phyloP scores from a whole-genome alignment of 225 moss, liverwort and hornwort species.

The Sphagnum contortum region DNA sequence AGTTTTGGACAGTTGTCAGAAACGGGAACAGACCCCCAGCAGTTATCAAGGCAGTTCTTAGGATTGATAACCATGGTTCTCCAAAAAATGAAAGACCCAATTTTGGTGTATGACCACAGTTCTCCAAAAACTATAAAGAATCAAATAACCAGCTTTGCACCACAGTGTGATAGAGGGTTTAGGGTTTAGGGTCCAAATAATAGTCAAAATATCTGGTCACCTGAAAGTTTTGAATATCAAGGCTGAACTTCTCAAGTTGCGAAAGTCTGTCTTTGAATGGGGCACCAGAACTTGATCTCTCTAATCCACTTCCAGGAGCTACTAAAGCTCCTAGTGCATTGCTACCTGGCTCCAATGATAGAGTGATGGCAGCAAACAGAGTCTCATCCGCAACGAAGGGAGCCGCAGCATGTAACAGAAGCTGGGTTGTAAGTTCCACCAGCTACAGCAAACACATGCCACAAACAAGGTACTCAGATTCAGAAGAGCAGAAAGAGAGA shows the following conservation, averaged over 20 bases:
- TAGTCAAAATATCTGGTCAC: constrained; percentile 15
- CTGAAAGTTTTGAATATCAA: constrained; percentile 87
- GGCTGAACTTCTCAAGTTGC: constrained; percentile 82
- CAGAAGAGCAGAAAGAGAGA: neutral
- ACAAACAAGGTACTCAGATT: neutral
- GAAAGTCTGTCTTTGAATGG: constrained; percentile 66
- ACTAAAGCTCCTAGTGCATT: constrained; percentile 21
- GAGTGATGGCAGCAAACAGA: constrained; percentile 56
- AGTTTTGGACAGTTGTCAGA: no score
- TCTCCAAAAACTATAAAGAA: no score
- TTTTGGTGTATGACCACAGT: no score
- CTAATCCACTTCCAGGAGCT: constrained; percentile 30
- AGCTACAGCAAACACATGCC: constrained; percentile 31
- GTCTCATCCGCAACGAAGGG: constrained; percentile 85
- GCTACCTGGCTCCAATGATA: constrained; percentile 27
- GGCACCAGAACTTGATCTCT: constrained; percentile 42
- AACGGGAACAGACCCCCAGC: no score
- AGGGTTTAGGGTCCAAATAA: no score
- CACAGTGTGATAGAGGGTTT: no score
- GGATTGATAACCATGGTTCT: no score
- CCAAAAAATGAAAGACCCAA: no score
- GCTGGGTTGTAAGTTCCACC: constrained; percentile 96
- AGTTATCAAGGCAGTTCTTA: no score
- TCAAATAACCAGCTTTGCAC: no score
- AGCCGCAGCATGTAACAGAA: constrained; percentile 81